Percentiles rank a stretch among this genome's conserved stretches.
Evolutionary conservation across 495 filamentous ascomycete genomes (phyloP).

Genomic region (Lasiosphaeria ovina): DNA sequence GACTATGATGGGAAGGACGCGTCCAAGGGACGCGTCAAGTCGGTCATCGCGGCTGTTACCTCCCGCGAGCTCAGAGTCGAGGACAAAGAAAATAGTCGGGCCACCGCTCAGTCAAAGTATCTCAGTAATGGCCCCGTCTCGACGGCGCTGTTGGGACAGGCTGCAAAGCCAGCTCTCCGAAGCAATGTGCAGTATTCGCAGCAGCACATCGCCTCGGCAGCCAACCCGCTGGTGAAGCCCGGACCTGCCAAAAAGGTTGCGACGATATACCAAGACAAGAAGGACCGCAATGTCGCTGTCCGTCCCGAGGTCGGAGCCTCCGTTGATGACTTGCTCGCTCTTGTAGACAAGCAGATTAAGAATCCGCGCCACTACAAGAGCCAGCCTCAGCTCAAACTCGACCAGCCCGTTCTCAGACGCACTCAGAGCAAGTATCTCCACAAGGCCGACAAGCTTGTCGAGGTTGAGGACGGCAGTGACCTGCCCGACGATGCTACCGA

Average conservation of each 20-base stretch:
- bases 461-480: conserved; percentile 25
- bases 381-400: conserved; percentile 36
- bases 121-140: conserved; percentile 8
- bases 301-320: conserved; percentile 14
- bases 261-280: conserved; percentile 63
- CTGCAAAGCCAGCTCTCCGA: conserved; percentile 15
- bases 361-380: conserved; percentile 45
- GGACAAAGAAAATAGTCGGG: conserved; percentile 38
- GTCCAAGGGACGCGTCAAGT: conserved; percentile 22
- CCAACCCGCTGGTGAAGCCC: conserved; percentile 41
- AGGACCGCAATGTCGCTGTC: conserved; percentile 23
- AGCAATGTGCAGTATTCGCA: conserved; percentile 8
- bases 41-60: conserved; percentile 29
- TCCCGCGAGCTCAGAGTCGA: conserved; percentile 50
- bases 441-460: conserved; percentile 22
- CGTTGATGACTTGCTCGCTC: conserved; percentile 19
- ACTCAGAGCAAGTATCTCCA: conserved; percentile 34
- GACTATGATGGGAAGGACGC: conserved; percentile 50
- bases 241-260: conserved; percentile 59
- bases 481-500: conserved; percentile 37
- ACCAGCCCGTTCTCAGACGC: conserved; percentile 28
- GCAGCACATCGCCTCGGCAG: conserved; percentile 10
- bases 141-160: neutral
- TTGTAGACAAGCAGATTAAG: conserved; percentile 32
- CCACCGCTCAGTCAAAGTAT: conserved; percentile 15